phyloP scores from a whole-genome alignment of 1,284 basidiomycete genomes.

The Gymnopus androsaceus region DNA sequence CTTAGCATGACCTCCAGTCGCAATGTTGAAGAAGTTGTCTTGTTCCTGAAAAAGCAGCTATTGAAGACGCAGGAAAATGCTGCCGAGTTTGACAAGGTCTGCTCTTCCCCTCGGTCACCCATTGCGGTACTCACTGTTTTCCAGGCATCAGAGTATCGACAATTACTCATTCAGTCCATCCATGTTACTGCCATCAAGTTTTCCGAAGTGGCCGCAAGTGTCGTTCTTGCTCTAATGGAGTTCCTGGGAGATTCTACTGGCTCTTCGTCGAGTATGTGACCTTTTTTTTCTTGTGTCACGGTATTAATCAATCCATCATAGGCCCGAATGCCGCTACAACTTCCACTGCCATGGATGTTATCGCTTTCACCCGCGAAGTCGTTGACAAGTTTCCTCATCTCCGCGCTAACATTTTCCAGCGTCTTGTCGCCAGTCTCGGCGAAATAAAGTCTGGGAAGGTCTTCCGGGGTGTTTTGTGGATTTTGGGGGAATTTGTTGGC shows the following conservation, averaged over 20 bases:
- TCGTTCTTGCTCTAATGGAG: slow-evolving; percentile 97
- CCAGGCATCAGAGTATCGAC: slow-evolving; percentile 91
- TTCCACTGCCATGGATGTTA: slow-evolving; percentile 16
- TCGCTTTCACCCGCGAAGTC: slow-evolving; percentile 66
- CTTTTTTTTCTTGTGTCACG: neutral
- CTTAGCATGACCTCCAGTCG: slow-evolving; percentile 93
- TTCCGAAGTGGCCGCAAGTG: slow-evolving; percentile 96
- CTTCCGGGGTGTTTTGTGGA: slow-evolving; percentile 96
- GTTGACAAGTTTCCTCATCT: slow-evolving; percentile 97
- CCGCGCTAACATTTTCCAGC: slow-evolving; percentile 83
- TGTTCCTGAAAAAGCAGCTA: slow-evolving; percentile 98
- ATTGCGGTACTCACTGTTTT: slow-evolving; percentile 12
- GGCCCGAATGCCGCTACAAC: neutral
- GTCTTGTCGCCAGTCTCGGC: slow-evolving; percentile 80
- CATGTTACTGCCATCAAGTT: slow-evolving; percentile 97
- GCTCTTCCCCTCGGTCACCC: neutral
- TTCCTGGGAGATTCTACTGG: slow-evolving; percentile 97
- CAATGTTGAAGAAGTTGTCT: slow-evolving; percentile 97
- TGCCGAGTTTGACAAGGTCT: slow-evolving; percentile 82
- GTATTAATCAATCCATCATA: neutral
- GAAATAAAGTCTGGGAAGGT: slow-evolving; percentile 98
- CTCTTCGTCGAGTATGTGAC: slow-evolving; percentile 82
- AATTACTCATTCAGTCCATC: slow-evolving; percentile 96
- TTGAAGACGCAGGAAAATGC: slow-evolving; percentile 86
- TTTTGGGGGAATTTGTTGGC: slow-evolving; percentile 93